A percentile compares a stretch with the other conserved stretches of the same genome.
Evolutionary conservation across 805 yeast species (phyloP).

Genomic region (Barnettozyma californica): DNA sequence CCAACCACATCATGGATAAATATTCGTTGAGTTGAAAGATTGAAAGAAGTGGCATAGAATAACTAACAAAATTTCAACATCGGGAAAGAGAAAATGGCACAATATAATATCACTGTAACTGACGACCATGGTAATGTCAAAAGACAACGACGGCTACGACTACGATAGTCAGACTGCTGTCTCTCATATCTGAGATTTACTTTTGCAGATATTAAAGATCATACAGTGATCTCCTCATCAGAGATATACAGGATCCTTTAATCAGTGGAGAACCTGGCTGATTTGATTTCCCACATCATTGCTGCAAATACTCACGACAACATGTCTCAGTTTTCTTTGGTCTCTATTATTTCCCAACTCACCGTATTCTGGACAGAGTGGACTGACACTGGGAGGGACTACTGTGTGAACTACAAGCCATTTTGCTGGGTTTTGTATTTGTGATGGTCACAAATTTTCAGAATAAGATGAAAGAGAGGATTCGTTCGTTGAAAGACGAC

Average conservation of each 20-base stretch:
- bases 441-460: conserved; percentile 30
- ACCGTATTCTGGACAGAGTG: conserved; percentile 56
- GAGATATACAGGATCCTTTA: conserved; percentile 50
- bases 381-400: too few relatives aligned
- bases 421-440: conserved; percentile 36
- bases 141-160: too few relatives aligned
- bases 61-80: too few relatives aligned
- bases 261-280: conserved; percentile 45
- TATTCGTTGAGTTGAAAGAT: too few relatives aligned
- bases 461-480: conserved; percentile 26
- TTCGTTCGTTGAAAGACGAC: conserved; percentile 4
- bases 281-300: conserved; percentile 51
- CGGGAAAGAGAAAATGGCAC: neutral
- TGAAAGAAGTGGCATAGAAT: conserved; percentile 34
- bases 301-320: conserved; percentile 50
- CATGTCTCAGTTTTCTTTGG: conserved; percentile 47
- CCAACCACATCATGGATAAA: too few relatives aligned
- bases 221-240: conserved; percentile 44
- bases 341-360: conserved; percentile 55
- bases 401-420: conserved; percentile 39
- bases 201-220: conserved; percentile 54
- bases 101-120: too few relatives aligned
- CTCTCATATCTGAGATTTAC: conserved; percentile 43
- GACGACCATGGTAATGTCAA: too few relatives aligned
- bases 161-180: conserved; percentile 30